phyloP scores from a whole-genome alignment of 495 filamentous ascomycete genomes.

The Echria macrotheca region DNA sequence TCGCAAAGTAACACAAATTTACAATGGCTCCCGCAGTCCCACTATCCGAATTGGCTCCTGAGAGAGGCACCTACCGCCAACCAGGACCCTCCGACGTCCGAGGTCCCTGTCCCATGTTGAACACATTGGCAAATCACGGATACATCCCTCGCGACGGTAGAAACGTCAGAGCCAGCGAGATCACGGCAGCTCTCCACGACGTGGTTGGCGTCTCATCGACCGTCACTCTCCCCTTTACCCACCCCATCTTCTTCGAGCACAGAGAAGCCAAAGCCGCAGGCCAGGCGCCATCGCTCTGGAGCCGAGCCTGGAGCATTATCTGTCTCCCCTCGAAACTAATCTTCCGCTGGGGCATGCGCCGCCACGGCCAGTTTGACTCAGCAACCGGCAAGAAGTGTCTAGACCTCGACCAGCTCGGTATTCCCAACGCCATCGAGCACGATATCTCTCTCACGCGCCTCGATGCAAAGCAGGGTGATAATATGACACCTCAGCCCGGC shows the following conservation, averaged over 20 bases:
- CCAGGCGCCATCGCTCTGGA: neutral
- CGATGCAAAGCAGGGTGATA: slow-evolving; percentile 25
- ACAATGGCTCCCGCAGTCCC: no score
- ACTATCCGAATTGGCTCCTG: no score
- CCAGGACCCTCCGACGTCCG: neutral
- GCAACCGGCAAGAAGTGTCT: slow-evolving; percentile 9
- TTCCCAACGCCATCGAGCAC: slow-evolving; percentile 27
- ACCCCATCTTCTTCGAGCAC: slow-evolving; percentile 22
- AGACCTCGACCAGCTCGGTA: slow-evolving; percentile 28
- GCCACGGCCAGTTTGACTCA: slow-evolving; percentile 16
- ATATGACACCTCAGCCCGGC: slow-evolving; percentile 15
- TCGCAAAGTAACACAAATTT: no score
- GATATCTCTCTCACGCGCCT: slow-evolving; percentile 31
- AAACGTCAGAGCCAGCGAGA: slow-evolving; percentile 12
- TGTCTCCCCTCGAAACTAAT: slow-evolving; percentile 2
- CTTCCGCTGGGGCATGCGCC: slow-evolving; percentile 19
- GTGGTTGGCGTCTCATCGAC: slow-evolving; percentile 15
- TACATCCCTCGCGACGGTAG: slow-evolving; percentile 3
- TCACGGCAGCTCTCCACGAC: slow-evolving; percentile 11
- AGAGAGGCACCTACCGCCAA: neutral
- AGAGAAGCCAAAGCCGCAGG: neutral
- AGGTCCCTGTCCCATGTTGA: slow-evolving; percentile 9
- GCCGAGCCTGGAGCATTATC: neutral
- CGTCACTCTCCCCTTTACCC: slow-evolving; percentile 13
- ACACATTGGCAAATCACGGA: slow-evolving; percentile 7